Base-by-base conservation (phyloP, 768 basidiomycete genomes). In the Podaxis mareebaensis region DNA sequence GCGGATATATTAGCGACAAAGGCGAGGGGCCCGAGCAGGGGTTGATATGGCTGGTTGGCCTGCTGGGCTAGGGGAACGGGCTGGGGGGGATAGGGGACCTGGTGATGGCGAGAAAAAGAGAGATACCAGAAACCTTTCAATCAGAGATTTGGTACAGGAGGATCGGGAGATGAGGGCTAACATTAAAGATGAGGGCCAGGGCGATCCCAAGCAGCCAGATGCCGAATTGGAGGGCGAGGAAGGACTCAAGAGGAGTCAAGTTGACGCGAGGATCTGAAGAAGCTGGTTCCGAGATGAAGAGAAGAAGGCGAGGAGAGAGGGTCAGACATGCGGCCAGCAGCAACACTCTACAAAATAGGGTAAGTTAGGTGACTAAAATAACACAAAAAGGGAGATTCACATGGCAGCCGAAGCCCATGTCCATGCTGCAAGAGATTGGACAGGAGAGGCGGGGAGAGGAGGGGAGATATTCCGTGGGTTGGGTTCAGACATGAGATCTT, bases 211-310 rank as follows among this genome's bases (percentile, higher is more conserved):
- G 76, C 13, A 92, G 78, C 67, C 86, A 75, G 51, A 93, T 79
- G 17, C 87, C 89, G 60, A 88, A 79, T 40, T 91, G 86, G n/a
- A 83, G 71, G 13, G 86, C 79, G 49, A 94, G 82, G 74, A 89
- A 92, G 24, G 79, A 75, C 70, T 93, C 92, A 38, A 93, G 79
- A 2, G 85, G 75, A 2, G 91, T 90, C 54, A 92, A 79, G 20
- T 73, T 74, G 38, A 69, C 67, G 38, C 53, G 63, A 53, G 77
- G 73, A 2, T 48, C 28, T 15, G 82, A 76, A 46, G 44, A 20
- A 61, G 83, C 81, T 39, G 54, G 20, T 40, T 56, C 54, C 12
- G 89, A 80, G 58, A 91, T 75, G 72, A 92, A 91, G 56, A 92
- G 81, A 36, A 92, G 76, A 54, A 92, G 70, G 30, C 85, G 82